Evolutionary conservation across 208 protist genomes (phyloP), one percentile per base, ranked within the genome.

Genomic region (Acanthamoeba healyi): DNA sequence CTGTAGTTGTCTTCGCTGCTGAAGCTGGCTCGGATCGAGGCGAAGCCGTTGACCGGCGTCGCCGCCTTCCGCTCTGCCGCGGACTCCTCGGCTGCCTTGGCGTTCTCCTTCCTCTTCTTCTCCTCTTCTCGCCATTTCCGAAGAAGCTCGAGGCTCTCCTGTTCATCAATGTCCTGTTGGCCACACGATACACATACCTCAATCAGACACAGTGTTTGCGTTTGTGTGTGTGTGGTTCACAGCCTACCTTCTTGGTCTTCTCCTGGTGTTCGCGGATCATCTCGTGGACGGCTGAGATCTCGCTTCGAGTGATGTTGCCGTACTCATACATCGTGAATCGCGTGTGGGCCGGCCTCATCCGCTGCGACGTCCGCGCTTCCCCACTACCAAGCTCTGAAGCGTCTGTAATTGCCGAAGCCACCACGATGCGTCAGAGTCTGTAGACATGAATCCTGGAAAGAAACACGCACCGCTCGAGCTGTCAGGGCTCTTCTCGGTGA

Each of bases 321-420:
- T 82, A 82, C 44, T 93, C 89, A 44, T 93, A 93, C 89, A 93
- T 93, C 24, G 89, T 93, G 89, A 93, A 93, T 6, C 89, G 89
- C 29, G 89, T 67, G 36, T 93, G 89, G 19, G 89, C 89, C n/a
- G 65, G 84, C n/a, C 84, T 49, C 84, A 91, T n/a, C n/a, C 61
- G 51, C 84, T 44, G 77, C 44, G 77, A 40, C 44, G 77, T n/a
- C 0, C 42, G 34, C 51, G n/a, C 29, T 9, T 17, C 58, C 40
- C 19, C 61, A n/a, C 36, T 12, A 10, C 65, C n/a, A 12, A n/a
- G 15, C 56, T 10, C 58, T 61, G 84, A 49, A 40, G 44, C 44
- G 9, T 4, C 44, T 15, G 44, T 49, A 4, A 15, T 12, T 49
- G 44, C 44, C 4, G 63, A 38, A 74, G 63, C 63, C 24, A 19